Base-by-base conservation (phyloP, 768 basidiomycete genomes). In the Rubroboletus pulcherrimus region DNA sequence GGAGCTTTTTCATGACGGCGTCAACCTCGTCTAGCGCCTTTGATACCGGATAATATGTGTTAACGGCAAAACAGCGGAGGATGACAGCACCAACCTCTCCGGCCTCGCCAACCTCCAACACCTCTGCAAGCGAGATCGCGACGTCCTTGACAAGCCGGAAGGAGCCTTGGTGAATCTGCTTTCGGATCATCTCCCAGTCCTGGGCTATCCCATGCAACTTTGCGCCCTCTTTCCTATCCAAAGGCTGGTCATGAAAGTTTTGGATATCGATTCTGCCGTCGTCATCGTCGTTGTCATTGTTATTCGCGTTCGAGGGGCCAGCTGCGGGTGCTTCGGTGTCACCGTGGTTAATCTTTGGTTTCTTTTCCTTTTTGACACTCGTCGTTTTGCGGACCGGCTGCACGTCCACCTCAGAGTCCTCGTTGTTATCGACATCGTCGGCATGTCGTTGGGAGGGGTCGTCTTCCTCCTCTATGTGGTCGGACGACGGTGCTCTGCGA, bases 1-100 rank as follows among this genome's bases (percentile, higher is more conserved):
- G 73, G 3, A 89, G 74, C 43, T 80, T 76, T 63, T 80, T 84
- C 81, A 93, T 87, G 46, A 86, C 74, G 21, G 45, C 38, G 55
- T 95, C 91, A 4, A 93, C 75, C 57, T 82, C 77, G 19, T 69
- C 71, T 24, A 90, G 65, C 34, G 77, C 75, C 87, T 89, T 54
- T 37, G 49, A 46, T 46, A 19, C 17, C 46, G 5, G 6, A 41
- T 42, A 49, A 41, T 42, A 49, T 50, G 12, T 21, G 29, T 53
- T 5, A 54, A 51, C 24, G 34, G 46, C 24, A 29, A 29, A 21
- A 34, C 26, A 29, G 5, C 17, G 19, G 21, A 26, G 51, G 49
- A 24, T 30, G 37, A 30, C 43, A 49, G 21, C 31, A 63, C 76
- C 55, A 47, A 86, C 88, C 73, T 82, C 74, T 56, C 76, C 75